A percentile compares a stretch with the other conserved stretches of the same genome.
Evolutionary conservation across 83 land plant genomes (phyloP).

Genomic region (Isoetes engelmannii): DNA sequence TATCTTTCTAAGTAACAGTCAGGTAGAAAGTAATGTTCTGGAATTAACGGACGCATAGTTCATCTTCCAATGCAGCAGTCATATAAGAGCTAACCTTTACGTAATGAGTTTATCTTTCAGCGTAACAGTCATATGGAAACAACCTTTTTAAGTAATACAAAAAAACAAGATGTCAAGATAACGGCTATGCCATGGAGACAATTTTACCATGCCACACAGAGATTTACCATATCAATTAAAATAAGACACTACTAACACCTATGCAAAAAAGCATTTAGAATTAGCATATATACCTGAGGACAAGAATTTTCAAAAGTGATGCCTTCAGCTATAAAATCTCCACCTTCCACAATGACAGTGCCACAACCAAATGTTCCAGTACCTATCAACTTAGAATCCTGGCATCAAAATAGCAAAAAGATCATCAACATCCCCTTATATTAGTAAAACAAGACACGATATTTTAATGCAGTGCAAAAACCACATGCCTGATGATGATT

Average conservation of each 20-base stretch:
- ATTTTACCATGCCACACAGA: not conserved
- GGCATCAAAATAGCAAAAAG: not conserved
- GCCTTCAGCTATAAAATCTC: constrained; percentile 87
- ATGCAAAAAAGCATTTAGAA: not conserved
- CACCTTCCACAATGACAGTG: constrained; percentile 80
- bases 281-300: constrained; percentile 45
- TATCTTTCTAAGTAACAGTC: too few species aligned
- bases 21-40: too few species aligned
- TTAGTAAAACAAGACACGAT: not conserved
- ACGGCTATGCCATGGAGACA: not conserved
- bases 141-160: not conserved
- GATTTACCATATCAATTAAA: not conserved
- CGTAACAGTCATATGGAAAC: not conserved
- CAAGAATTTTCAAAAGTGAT: constrained; percentile 89
- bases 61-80: too few species aligned
- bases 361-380: constrained; percentile 97
- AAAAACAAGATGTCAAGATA: not conserved
- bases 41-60: too few species aligned
- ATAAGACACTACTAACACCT: not conserved
- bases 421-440: not conserved
- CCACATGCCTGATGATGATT: constrained; percentile 50
- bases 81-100: too few species aligned
- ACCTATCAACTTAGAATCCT: constrained; percentile 71
- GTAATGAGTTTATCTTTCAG: too few species aligned
- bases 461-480: not conserved